phyloP scores from a whole-genome alignment of 2,329 filamentous ascomycete species.

The Huntiella abstrusa region DNA sequence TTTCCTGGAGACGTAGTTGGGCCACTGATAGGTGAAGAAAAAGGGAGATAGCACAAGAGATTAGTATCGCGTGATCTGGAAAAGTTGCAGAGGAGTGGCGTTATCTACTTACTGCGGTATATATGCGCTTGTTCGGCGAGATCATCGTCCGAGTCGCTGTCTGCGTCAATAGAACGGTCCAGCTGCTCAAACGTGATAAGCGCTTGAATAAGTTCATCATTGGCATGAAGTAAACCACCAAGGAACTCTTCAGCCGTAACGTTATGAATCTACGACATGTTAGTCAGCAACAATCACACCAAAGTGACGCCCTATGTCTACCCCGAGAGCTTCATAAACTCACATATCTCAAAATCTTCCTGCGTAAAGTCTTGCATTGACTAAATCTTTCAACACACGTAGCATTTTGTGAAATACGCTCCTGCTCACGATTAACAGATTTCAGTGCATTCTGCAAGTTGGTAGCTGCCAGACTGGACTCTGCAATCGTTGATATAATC shows the following conservation, averaged over 20 bases:
- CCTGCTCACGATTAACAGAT: constrained; percentile 72
- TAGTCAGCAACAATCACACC: not conserved
- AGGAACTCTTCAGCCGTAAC: constrained; percentile 86
- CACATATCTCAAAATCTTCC: constrained; percentile 71
- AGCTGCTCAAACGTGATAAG: constrained; percentile 90
- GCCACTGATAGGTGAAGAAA: constrained; percentile 23
- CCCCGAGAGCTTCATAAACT: constrained; percentile 15
- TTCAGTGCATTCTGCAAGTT: constrained; percentile 77
- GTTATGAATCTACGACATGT: constrained; percentile 50
- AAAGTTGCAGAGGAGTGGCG: not conserved
- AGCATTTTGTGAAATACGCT: constrained; percentile 72
- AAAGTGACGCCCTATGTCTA: not conserved
- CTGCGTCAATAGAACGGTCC: constrained; percentile 64
- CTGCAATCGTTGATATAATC: constrained; percentile 77
- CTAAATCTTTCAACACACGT: constrained; percentile 64
- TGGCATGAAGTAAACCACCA: constrained; percentile 76
- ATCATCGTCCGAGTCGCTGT: constrained; percentile 52
- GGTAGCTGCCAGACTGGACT: constrained; percentile 75
- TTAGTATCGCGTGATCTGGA: not conserved
- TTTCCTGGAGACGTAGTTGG: constrained; percentile 30
- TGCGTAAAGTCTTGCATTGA: constrained; percentile 63
- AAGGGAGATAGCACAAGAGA: constrained; percentile 11
- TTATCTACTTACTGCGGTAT: constrained; percentile 33
- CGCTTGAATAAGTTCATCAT: constrained; percentile 85
- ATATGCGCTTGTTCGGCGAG: constrained; percentile 46